Base-by-base conservation (phyloP, 192 early-diverging fungal species). In the Coemansia sp. region DNA sequence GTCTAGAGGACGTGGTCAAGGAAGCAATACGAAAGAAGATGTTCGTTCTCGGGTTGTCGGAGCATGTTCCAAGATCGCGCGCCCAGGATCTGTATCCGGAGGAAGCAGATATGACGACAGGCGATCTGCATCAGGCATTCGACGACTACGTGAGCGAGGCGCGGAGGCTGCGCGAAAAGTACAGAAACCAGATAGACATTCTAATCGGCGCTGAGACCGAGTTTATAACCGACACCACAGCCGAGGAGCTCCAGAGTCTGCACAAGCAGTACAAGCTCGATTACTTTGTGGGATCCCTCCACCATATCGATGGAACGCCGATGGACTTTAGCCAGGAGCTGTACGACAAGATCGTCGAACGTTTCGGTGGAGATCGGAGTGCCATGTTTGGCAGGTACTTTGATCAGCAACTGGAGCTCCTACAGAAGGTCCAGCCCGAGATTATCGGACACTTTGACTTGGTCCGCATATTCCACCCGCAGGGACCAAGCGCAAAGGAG, bases 371-470 rank as follows among this genome's bases (percentile, higher is more conserved):
- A 13, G 63, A 72, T 74, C 65, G 72, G 17, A 72, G 75, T 60
- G 76, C 61, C 20, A 64, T 97, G 69, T 98, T 92, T 69, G 63
- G 64, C 32, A 70, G 76, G 0, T 99, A 97, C 72, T 99, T 96
- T 89, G 93, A 99, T 71, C 84, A 84, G 20, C 97, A 99, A 76
- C 89, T 84, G 53, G 82, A 88, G 8, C 85, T 98, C 85, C 66
- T 99, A 5, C 68, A 75, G 10, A 76, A 63, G 17, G 66, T 97
- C 3, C 72, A 92, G 65, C 95, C 97, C 1, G 82, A 86, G 13
- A 91, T 98, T 0, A 82, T 99, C n/a, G 97, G 95, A 0, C 97
- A 99, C 76, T 95, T 99, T 83, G 97, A 99, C 72, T 79, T 99
- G 56, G 85, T 97, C 5, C 86, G 94, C 19, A 91, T 97, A 37